Conservation (phyloP, 371 early-diverging fungal species). For the Mucor piriformis region DNA sequence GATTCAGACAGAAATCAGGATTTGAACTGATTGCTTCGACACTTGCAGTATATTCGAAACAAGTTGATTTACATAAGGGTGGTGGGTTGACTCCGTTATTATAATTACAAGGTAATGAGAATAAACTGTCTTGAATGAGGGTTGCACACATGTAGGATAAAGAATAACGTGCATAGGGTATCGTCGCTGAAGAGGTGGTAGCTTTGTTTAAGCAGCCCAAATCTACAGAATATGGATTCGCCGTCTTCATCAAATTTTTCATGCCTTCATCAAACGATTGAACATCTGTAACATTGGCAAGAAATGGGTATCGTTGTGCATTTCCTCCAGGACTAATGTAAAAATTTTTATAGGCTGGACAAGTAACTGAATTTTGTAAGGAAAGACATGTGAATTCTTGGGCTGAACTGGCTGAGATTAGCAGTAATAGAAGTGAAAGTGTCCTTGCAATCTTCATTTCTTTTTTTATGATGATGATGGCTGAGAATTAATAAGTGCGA, state of each 20-base stretch:
- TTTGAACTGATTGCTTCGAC: conserved; percentile 32
- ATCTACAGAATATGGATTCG: conserved; percentile 25
- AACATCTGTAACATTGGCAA: conserved; percentile 33
- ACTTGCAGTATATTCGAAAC: conserved; percentile 36
- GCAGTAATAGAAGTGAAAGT: neutral
- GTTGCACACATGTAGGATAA: conserved; percentile 37
- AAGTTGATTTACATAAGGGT: conserved; percentile 45
- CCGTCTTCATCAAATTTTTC: conserved; percentile 27
- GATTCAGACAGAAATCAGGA: conserved; percentile 31
- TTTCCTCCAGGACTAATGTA: conserved; percentile 39
- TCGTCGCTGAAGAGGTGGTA: conserved; percentile 8
- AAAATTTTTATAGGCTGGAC: conserved; percentile 42
- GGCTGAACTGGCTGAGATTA: neutral
- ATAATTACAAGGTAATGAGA: conserved; percentile 46
- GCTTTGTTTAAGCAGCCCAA: conserved; percentile 36
- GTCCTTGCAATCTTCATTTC: neutral
- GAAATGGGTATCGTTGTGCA: conserved; percentile 26
- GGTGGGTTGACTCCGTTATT: conserved; percentile 30
- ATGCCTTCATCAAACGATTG: conserved; percentile 41
- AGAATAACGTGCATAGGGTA: conserved; percentile 52
- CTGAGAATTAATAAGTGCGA: neutral
- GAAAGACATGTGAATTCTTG: conserved; percentile 28
- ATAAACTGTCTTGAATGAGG: conserved; percentile 36
- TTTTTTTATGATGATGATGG: neutral
- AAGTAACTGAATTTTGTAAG: conserved; percentile 40